Base-by-base conservation (phyloP, 768 basidiomycete species). In the Tricholoma matsutake region DNA sequence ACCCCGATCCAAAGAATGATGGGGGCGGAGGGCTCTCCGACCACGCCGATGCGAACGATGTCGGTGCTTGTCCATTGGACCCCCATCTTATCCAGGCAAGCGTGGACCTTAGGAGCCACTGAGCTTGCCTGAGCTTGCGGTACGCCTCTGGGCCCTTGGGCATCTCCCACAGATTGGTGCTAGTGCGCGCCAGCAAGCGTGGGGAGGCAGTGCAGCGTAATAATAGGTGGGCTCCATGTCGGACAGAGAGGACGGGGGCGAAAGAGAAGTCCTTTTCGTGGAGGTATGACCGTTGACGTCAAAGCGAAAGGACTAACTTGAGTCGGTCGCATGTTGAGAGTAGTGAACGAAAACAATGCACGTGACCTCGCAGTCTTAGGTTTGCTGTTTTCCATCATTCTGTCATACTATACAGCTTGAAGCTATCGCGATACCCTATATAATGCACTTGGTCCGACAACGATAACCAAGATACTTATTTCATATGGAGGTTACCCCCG, bases 1-100 rank as follows among this genome's bases (percentile, higher is more conserved):
- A 77, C 72, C 16, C 73, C 76, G 37, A 76, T 69, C 72, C 70
- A 75, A 56, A 76, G 51, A 57, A 76, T 58, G 60, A 73, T 68
- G 47, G 61, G 61, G 25, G 47, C 41, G 41, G 63, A 60, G 54
- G 62, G 47, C 39, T 69, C 60, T 20, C 60, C 65, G 28, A 52
- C 62, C n/a, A 55, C 14, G 47, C 57, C 73, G 39, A 75, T 70
- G 61, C 73, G 69, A 49, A 73, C 64, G 35, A 63, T 47, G 58
- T 73, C 66, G 25, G 65, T 67, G 61, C 67, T 71, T 16, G 75
- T 67, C 67, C 70, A 76, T 32, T 61, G 49, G 9, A 76, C 68
- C 45, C 25, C 37, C 54, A 61, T 55, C 45, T 49, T 18, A 52
- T 53, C 52, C 54, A 63, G 60, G 51, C 13, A 5, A 29, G 14